Evolutionary conservation across 1,139 yeast species (phyloP).

Genomic region (Taphrina deformans): DNA sequence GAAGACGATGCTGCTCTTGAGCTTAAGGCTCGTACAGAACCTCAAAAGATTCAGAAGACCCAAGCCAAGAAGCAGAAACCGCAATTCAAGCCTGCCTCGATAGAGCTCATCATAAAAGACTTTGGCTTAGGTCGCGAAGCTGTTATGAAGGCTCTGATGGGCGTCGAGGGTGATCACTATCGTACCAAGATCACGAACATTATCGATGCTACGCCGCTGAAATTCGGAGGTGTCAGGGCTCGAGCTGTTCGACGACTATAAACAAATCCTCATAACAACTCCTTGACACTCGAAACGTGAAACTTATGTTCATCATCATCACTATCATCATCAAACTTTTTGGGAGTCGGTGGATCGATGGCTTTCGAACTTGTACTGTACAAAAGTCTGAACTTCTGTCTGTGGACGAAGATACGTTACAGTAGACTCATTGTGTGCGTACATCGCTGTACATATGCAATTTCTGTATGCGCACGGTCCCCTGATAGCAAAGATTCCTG

Average conservation of each 20-base stretch:
- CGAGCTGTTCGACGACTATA: conserved; percentile 81
- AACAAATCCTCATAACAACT: too few relatives aligned
- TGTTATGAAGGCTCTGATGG: conserved; percentile 77
- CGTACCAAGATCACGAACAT: conserved; percentile 66
- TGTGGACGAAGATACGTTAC: too few relatives aligned
- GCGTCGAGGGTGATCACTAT: conserved; percentile 78
- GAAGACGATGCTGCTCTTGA: conserved; percentile 16
- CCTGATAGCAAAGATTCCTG: too few relatives aligned
- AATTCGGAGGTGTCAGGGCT: conserved; percentile 88
- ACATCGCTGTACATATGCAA: too few relatives aligned
- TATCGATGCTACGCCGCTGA: conserved; percentile 74
- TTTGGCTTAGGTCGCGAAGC: conserved; percentile 92
- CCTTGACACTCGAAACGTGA: background rate
- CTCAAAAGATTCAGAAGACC: conserved; percentile 66
- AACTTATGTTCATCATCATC: background rate
- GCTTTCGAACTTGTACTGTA: too few relatives aligned
- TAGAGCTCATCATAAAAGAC: conserved; percentile 73
- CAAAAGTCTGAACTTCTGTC: too few relatives aligned
- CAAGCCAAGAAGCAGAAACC: conserved; percentile 58
- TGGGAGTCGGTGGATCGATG: too few relatives aligned
- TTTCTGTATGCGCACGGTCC: too few relatives aligned
- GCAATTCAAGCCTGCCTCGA: conserved; percentile 44
- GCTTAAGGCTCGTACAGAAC: conserved; percentile 62
- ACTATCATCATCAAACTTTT: too few relatives aligned
- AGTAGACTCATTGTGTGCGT: too few relatives aligned